Evolutionary conservation across 139 green algal species (phyloP).

Genomic region (Haematococcus sp.): DNA sequence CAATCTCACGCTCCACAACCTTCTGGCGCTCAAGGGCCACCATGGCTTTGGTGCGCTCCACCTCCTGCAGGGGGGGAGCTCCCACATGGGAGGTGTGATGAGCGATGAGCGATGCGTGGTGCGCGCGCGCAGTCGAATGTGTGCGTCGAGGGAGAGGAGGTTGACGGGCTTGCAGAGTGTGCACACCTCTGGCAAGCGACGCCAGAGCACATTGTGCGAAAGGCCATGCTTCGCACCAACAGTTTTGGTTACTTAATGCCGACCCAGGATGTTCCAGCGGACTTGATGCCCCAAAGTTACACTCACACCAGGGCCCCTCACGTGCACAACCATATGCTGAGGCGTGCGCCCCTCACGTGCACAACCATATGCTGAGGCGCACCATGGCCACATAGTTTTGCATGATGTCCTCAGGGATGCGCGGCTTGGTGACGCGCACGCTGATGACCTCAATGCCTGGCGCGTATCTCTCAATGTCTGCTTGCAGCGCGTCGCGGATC

Average conservation of each 20-base stretch:
- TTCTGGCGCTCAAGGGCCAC: constrained; percentile 47
- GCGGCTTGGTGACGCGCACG: constrained; percentile 58
- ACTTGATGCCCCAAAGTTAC: too few relatives aligned
- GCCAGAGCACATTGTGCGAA: too few relatives aligned
- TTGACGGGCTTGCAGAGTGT: too few relatives aligned
- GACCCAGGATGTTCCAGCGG: too few relatives aligned
- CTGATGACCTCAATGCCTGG: constrained; percentile 62
- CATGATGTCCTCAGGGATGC: constrained; percentile 43
- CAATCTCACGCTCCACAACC: constrained; percentile 45
- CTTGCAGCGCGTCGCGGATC: constrained; percentile 45
- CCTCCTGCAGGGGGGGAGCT: constrained; percentile 43
- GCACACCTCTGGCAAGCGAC: too few relatives aligned
- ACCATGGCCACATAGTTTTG: constrained; percentile 53
- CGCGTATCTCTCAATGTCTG: constrained; percentile 45
- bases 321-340: too few relatives aligned
- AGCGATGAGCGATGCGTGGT: too few relatives aligned
- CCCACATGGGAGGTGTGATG: not conserved
- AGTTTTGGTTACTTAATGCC: too few relatives aligned
- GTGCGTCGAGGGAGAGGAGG: not conserved
- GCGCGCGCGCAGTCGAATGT: too few relatives aligned
- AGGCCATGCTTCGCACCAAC: too few relatives aligned
- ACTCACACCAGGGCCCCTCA: too few relatives aligned
- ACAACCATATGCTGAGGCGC: not conserved
- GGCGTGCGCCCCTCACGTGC: too few relatives aligned
- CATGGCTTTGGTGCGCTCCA: constrained; percentile 50